A percentile compares a stretch with the other conserved stretches of the same genome.
These are phyloP conservation scores for Auricularia heimuer DNA, from an alignment of 768 basidiomycete species.

Conservation along the genomic window DNA sequence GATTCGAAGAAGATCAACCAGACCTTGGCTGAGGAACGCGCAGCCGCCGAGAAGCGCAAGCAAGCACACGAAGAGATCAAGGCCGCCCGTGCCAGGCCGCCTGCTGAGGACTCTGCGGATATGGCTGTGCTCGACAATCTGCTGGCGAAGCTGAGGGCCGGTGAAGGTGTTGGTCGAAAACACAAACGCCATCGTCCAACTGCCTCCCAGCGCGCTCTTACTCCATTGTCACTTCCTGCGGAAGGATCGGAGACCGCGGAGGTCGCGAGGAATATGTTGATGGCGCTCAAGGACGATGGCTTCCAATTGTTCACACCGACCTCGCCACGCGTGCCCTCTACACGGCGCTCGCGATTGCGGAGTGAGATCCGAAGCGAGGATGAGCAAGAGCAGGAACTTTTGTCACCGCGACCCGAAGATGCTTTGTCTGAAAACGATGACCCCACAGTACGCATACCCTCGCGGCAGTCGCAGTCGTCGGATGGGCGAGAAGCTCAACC, in stretches of 20 bases:
- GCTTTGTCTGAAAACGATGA: background rate
- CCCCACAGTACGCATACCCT: background rate
- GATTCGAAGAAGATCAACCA: constrained; percentile 84
- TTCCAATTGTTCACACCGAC: constrained; percentile 38
- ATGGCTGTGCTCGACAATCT: constrained; percentile 53
- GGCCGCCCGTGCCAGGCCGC: constrained; percentile 26
- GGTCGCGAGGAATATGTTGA: constrained; percentile 66
- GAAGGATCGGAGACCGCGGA: constrained; percentile 35
- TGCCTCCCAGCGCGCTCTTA: constrained; percentile 2
- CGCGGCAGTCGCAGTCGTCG: background rate
- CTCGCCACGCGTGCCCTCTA: constrained; percentile 31
- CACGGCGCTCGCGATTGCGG: constrained; percentile 21
- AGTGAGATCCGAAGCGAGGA: constrained; percentile 11
- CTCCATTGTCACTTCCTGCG: background rate
- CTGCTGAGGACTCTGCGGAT: constrained; percentile 42
- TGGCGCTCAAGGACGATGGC: constrained; percentile 60
- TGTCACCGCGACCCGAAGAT: background rate
- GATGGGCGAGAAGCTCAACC: background rate
- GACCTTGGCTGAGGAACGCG: constrained; percentile 58
- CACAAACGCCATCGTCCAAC: constrained; percentile 5
- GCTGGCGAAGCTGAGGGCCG: constrained; percentile 61
- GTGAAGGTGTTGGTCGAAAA: constrained; percentile 39
- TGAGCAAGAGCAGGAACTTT: background rate
- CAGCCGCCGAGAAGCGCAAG: constrained; percentile 57
- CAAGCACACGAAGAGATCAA: constrained; percentile 53